Conservation (phyloP, 768 basidiomycete genomes). For the Cyclocybe cylindracea region DNA sequence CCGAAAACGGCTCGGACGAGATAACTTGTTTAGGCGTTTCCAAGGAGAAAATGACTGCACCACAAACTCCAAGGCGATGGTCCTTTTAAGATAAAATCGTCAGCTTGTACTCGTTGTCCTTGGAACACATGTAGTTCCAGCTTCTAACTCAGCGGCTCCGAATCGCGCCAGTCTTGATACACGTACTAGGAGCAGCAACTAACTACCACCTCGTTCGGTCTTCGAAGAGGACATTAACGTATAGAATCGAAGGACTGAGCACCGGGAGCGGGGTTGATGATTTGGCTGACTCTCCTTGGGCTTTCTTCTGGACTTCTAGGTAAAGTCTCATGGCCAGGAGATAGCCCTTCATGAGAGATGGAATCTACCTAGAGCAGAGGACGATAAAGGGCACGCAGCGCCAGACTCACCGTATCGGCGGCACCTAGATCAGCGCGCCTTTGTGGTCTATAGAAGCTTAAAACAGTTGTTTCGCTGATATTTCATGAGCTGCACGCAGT, state of each 20-base stretch:
- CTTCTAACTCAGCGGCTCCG: conserved; percentile 22
- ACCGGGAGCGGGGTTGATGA: conserved; percentile 33
- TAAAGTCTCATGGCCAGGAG: conserved; percentile 40
- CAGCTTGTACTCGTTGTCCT: conserved; percentile 28
- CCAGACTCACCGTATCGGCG: background rate
- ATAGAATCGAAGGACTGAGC: conserved; percentile 35
- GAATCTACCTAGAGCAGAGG: conserved; percentile 21
- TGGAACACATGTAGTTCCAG: conserved; percentile 21
- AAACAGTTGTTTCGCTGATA: no score
- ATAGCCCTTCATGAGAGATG: conserved; percentile 29
- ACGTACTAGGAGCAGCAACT: conserved; percentile 16
- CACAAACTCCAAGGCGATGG: conserved; percentile 23
- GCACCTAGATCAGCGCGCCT: background rate
- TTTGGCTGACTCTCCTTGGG: conserved; percentile 43
- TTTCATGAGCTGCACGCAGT: no score
- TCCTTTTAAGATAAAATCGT: conserved; percentile 39
- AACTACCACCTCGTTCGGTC: conserved; percentile 25
- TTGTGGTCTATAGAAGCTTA: no score
- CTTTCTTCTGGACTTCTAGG: conserved; percentile 34
- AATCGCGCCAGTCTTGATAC: background rate
- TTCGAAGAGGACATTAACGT: conserved; percentile 34
- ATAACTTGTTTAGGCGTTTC: no score
- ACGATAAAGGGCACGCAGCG: background rate
- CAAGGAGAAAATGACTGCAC: no score
- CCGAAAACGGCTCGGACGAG: no score